A percentile compares a stretch with the other conserved stretches of the same genome.
Conservation (phyloP, 1,284 basidiomycete genomes). For the Hortiboletus rubellus region DNA sequence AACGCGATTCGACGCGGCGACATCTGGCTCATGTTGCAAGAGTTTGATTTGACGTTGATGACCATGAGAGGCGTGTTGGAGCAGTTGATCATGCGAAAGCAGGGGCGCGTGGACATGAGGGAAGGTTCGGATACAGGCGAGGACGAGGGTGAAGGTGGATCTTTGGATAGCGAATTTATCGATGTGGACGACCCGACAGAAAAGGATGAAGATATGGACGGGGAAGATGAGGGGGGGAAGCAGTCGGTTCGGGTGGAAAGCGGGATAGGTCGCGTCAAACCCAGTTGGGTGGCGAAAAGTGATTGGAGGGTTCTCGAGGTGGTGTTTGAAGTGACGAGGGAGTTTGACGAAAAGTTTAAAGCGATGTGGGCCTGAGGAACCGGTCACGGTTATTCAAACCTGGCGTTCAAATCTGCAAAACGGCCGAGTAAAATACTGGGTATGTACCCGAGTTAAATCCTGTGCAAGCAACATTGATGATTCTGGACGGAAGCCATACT, state of each 20-base stretch:
- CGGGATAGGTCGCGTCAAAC: conserved; percentile 32
- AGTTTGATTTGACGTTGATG: conserved; percentile 53
- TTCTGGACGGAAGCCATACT: no score
- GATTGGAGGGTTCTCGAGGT: conserved; percentile 62
- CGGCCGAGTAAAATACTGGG: no score
- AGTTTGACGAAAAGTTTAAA: conserved; percentile 56
- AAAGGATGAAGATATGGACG: conserved; percentile 20
- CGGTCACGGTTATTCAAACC: neutral
- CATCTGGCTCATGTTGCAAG: conserved; percentile 61
- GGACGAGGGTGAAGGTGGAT: conserved; percentile 8
- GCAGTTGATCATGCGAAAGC: conserved; percentile 43
- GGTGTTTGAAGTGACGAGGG: conserved; percentile 42
- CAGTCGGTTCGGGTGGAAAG: neutral
- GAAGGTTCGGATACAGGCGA: conserved; percentile 24
- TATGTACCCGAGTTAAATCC: no score
- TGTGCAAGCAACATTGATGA: no score
- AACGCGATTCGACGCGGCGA: conserved; percentile 61
- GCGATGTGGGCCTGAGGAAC: conserved; percentile 48
- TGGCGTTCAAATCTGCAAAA: no score
- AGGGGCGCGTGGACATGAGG: conserved; percentile 25
- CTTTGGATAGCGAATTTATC: conserved; percentile 39
- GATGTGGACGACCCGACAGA: conserved; percentile 31
- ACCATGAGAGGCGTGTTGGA: conserved; percentile 47
- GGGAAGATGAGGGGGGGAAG: conserved; percentile 13
- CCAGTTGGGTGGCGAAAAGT: conserved; percentile 40